Evolutionary conservation across 1,284 basidiomycete species (phyloP).

Genomic region (Pseudozyma pruni): DNA sequence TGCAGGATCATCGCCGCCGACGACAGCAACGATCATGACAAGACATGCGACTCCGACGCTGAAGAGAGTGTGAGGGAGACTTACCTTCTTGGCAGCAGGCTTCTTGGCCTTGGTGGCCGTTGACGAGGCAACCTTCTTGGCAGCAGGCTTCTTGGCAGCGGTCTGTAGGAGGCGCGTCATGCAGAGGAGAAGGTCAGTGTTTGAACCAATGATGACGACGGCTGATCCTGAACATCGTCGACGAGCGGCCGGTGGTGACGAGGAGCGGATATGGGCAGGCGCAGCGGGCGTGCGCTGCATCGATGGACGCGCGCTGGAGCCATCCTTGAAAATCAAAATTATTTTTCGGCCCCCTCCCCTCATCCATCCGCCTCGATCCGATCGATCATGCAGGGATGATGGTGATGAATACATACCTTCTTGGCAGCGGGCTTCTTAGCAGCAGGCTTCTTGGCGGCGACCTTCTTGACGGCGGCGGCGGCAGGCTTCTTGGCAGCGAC

Average conservation of each 20-base stretch:
- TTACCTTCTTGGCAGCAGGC: conserved; percentile 61
- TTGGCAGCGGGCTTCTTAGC: conserved; percentile 55
- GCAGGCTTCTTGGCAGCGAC: conserved; percentile 69
- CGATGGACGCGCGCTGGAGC: conserved; percentile 12
- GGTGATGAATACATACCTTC: conserved; percentile 46
- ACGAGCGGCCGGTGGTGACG: too few relatives aligned
- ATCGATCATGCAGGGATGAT: background rate
- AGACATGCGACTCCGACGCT: conserved; percentile 13
- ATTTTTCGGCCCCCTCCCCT: conserved; percentile 12
- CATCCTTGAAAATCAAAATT: conserved; percentile 17
- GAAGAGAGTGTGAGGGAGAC: conserved; percentile 12
- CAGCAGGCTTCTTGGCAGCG: conserved; percentile 50
- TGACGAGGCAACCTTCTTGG: conserved; percentile 55
- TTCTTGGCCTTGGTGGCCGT: conserved; percentile 63
- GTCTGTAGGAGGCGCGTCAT: conserved; percentile 10
- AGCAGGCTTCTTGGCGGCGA: conserved; percentile 63
- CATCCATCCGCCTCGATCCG: conserved; percentile 13
- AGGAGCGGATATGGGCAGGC: conserved; percentile 5
- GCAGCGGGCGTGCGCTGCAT: conserved; percentile 12
- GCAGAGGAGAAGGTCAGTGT: background rate
- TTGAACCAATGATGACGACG: background rate
- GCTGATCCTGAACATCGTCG: too few relatives aligned
- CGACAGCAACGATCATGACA: conserved; percentile 5
- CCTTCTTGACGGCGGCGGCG: conserved; percentile 70
- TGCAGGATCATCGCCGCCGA: background rate